These are phyloP conservation scores for Cicer cuneatum DNA, from an alignment of 306 rosid genomes.

Conservation along the genomic window DNA sequence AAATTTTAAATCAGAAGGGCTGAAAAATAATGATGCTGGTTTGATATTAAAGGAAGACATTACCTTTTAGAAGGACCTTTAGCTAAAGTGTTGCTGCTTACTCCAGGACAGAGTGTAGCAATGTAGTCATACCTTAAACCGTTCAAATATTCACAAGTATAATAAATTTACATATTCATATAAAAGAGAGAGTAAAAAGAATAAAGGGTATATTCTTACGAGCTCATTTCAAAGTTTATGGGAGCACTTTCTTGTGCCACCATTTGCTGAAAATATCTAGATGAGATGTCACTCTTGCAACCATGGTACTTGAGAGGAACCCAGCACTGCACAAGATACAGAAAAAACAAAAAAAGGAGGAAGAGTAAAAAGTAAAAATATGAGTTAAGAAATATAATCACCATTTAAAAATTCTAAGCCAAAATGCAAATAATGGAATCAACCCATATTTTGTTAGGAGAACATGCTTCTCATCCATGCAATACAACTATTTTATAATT, in stretches of 20 bases:
- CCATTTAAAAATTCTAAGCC: background rate
- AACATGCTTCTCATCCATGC: constrained; percentile 11
- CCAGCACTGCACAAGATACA: constrained; percentile 63
- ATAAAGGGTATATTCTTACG: constrained; percentile 57
- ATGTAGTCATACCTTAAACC: constrained; percentile 73
- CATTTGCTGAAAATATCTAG: constrained; percentile 75
- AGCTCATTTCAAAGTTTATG: constrained; percentile 70
- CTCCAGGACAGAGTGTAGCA: constrained; percentile 74
- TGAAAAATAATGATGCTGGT: constrained; percentile 20
- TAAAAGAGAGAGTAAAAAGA: constrained; percentile 11
- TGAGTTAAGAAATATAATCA: constrained; percentile 19
- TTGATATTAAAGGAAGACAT: constrained; percentile 28
- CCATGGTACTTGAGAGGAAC: constrained; percentile 86
- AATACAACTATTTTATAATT: constrained; percentile 3
- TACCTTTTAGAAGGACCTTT: constrained; percentile 76
- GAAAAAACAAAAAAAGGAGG: constrained; percentile 29
- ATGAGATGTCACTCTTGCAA: constrained; percentile 71
- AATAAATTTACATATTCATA: constrained; percentile 13
- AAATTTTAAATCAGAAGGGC: constrained; percentile 4
- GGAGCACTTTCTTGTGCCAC: constrained; percentile 61
- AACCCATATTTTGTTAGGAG: background rate
- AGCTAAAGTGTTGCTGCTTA: constrained; percentile 48
- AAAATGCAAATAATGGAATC: background rate
- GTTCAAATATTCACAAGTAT: constrained; percentile 44
- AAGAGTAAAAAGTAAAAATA: background rate